Evolutionary conservation across 768 basidiomycete species (phyloP).

Genomic region (Serendipita sp.): DNA sequence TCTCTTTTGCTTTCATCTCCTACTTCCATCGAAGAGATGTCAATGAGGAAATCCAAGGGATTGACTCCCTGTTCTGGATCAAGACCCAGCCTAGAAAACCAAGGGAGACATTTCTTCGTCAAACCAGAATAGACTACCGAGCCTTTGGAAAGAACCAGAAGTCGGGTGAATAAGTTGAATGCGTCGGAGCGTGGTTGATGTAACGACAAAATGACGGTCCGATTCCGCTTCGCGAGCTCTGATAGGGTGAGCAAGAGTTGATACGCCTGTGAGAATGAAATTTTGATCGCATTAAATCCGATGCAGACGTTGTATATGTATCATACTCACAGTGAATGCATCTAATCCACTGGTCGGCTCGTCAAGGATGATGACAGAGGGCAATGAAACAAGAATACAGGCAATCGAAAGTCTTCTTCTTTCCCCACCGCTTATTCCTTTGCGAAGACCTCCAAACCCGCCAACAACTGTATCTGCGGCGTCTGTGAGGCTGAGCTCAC

Average conservation of each 20-base stretch:
- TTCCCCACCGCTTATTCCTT: slow-evolving; percentile 36
- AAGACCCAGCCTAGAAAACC: slow-evolving; percentile 23
- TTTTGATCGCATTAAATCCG: slow-evolving; percentile 6
- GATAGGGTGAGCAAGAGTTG: slow-evolving; percentile 20
- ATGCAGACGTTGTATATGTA: neutral
- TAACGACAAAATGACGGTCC: slow-evolving; percentile 29
- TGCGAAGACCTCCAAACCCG: slow-evolving; percentile 20
- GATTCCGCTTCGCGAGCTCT: slow-evolving; percentile 17
- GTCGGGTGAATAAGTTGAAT: slow-evolving; percentile 29
- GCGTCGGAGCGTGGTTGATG: slow-evolving; percentile 34
- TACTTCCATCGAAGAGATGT: slow-evolving; percentile 26
- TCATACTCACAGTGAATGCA: slow-evolving; percentile 9
- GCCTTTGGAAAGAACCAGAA: slow-evolving; percentile 28
- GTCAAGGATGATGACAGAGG: slow-evolving; percentile 30
- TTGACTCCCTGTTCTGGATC: slow-evolving; percentile 22
- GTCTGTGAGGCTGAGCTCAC: slow-evolving; percentile 27
- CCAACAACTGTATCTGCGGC: slow-evolving; percentile 29
- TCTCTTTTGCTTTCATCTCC: slow-evolving; percentile 23
- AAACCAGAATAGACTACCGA: slow-evolving; percentile 26
- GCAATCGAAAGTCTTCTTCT: slow-evolving; percentile 28
- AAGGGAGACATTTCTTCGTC: slow-evolving; percentile 18
- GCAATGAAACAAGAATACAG: slow-evolving; percentile 28
- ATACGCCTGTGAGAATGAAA: slow-evolving; percentile 16
- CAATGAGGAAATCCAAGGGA: slow-evolving; percentile 29
- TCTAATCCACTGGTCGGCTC: slow-evolving; percentile 19